These are phyloP conservation scores for Betula pendula DNA, from an alignment of 306 rosid genomes.

Conservation along the genomic window DNA sequence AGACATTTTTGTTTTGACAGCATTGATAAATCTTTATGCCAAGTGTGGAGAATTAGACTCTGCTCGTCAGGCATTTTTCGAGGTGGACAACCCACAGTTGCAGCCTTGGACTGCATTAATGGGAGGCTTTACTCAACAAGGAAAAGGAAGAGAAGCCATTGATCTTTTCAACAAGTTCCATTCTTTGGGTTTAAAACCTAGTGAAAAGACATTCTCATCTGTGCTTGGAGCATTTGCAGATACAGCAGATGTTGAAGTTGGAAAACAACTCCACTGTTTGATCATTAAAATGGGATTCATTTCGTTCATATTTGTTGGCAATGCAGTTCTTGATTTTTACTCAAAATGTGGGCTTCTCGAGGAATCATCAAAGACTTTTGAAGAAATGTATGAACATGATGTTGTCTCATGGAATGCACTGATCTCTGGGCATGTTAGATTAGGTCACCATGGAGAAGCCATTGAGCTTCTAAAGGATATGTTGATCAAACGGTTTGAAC, in stretches of 20 bases:
- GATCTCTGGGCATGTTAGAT: neutral
- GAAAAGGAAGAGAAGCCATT: conserved; percentile 7
- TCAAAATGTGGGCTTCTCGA: neutral
- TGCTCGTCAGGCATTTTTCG: neutral
- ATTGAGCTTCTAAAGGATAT: neutral
- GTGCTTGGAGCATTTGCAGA: conserved; percentile 8
- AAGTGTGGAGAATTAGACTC: conserved; percentile 4
- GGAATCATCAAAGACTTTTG: neutral
- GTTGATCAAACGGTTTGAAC: neutral
- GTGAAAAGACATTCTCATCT: conserved; percentile 4
- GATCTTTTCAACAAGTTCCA: conserved; percentile 13
- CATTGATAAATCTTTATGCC: conserved; percentile 6
- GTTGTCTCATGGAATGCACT: neutral
- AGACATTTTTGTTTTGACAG: conserved; percentile 6
- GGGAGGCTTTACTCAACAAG: conserved; percentile 9
- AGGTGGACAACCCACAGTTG: conserved; percentile 8
- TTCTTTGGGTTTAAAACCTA: conserved; percentile 8
- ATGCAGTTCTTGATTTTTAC: conserved; percentile 2
- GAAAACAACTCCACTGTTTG: conserved; percentile 7
- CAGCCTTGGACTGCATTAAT: conserved; percentile 17
- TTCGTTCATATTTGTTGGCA: neutral
- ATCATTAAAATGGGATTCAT: conserved; percentile 11
- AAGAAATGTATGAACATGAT: neutral
- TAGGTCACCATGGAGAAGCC: neutral
- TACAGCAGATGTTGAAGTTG: conserved; percentile 8